Evolutionary conservation across 257 asterid species (phyloP).

Genomic region (Solanum sejunctum): DNA sequence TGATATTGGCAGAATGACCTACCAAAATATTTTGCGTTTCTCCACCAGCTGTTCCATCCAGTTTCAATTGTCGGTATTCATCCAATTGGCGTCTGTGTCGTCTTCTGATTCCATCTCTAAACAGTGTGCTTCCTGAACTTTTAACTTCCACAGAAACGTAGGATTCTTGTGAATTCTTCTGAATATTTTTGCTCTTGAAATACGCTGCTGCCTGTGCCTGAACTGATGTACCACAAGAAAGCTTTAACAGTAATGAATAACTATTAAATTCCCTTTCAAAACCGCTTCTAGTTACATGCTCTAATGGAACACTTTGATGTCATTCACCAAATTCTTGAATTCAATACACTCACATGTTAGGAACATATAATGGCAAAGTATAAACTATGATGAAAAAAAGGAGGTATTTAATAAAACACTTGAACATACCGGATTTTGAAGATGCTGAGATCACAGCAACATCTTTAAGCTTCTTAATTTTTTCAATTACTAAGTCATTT

Average conservation of each 20-base stretch:
- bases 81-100: slow-evolving; percentile 41
- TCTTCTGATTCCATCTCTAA: slow-evolving; percentile 50
- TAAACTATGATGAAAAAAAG: background rate
- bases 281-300: background rate
- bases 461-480: slow-evolving; percentile 46
- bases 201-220: slow-evolving; percentile 62
- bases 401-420: background rate
- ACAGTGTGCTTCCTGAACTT: slow-evolving; percentile 47
- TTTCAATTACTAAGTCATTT: slow-evolving; percentile 15
- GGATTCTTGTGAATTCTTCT: slow-evolving; percentile 13
- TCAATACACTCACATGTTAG: background rate
- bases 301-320: background rate
- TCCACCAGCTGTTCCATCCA: background rate
- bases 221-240: slow-evolving; percentile 38
- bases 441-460: slow-evolving; percentile 35
- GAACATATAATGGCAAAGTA: background rate
- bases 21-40: background rate
- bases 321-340: background rate
- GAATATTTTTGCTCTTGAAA: slow-evolving; percentile 31
- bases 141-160: slow-evolving; percentile 12
- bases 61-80: background rate
- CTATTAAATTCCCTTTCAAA: background rate
- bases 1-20: background rate
- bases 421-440: slow-evolving; percentile 51
- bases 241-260: background rate